Evolutionary conservation across 2,329 filamentous ascomycete genomes (phyloP).

Genomic region (Amesomyces nigricolor): DNA sequence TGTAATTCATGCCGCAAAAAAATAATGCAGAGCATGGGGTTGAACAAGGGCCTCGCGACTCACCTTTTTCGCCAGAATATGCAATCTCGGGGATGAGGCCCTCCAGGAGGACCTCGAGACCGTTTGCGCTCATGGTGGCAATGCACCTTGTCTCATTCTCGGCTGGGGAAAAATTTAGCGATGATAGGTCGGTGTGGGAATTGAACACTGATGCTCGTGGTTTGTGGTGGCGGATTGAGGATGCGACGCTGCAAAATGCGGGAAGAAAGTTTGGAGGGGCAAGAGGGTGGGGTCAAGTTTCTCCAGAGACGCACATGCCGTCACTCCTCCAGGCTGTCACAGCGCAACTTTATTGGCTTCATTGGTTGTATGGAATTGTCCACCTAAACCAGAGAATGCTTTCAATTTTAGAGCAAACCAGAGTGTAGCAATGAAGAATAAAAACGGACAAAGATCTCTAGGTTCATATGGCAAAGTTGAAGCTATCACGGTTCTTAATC

Average conservation of each 20-base stretch:
- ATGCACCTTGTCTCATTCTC: conserved; percentile 26
- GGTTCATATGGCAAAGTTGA: no score
- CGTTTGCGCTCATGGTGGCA: conserved; percentile 31
- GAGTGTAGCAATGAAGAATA: neutral
- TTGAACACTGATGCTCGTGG: conserved; percentile 23
- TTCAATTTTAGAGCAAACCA: no score
- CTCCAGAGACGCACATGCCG: conserved; percentile 3
- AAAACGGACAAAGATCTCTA: neutral
- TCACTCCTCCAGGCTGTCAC: neutral
- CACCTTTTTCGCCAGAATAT: conserved; percentile 39
- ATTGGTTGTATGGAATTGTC: neutral
- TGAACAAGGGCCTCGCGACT: conserved; percentile 22
- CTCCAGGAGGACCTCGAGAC: conserved; percentile 42
- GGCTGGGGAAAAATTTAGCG: conserved; percentile 15
- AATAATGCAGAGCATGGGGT: neutral
- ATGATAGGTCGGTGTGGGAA: conserved; percentile 20
- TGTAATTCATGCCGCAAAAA: neutral
- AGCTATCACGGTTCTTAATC: no score
- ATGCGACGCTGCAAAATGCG: conserved; percentile 1
- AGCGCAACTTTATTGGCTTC: neutral
- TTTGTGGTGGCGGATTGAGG: conserved; percentile 10
- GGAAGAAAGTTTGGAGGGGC: conserved; percentile 20
- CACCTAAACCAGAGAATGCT: no score
- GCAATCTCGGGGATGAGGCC: conserved; percentile 41
- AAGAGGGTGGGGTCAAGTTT: conserved; percentile 19